Conservation (phyloP, 495 filamentous ascomycete genomes). For the Talaromyces borbonicus region DNA sequence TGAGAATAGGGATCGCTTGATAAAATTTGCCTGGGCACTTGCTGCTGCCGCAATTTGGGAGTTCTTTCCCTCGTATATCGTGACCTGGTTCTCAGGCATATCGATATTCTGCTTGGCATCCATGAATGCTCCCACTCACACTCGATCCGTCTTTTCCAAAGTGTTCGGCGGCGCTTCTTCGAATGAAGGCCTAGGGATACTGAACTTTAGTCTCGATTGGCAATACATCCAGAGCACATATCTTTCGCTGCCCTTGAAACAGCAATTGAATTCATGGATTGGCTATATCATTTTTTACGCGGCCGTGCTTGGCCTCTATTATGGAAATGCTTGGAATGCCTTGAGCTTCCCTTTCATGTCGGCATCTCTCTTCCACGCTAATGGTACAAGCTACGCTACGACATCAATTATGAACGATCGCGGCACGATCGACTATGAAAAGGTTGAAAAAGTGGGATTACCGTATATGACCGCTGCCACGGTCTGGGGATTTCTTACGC, state of each 20-base stretch:
- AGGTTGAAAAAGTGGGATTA: conserved; percentile 21
- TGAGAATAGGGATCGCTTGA: conserved; percentile 9
- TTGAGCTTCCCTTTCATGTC: conserved; percentile 40
- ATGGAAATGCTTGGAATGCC: conserved; percentile 35
- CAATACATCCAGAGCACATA: conserved; percentile 32
- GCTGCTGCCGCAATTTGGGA: conserved; percentile 30
- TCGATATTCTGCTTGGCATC: conserved; percentile 40
- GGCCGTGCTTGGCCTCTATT: conserved; percentile 31
- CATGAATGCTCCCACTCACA: conserved; percentile 6
- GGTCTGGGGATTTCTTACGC: conserved; percentile 12
- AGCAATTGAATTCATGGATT: conserved; percentile 29
- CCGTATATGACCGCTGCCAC: conserved; percentile 13
- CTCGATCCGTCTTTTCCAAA: conserved; percentile 34
- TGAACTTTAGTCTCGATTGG: conserved; percentile 37
- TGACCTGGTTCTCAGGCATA: conserved; percentile 36
- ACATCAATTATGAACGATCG: conserved; percentile 19
- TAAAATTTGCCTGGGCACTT: conserved; percentile 12
- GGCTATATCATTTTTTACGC: conserved; percentile 31
- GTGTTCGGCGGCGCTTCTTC: conserved; percentile 42
- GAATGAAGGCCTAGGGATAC: conserved; percentile 31
- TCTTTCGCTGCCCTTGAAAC: conserved; percentile 20
- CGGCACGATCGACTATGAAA: conserved; percentile 20
- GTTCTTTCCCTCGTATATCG: conserved; percentile 39
- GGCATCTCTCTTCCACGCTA: conserved; percentile 22
- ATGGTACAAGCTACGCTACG: conserved; percentile 12